Percentiles rank a stretch among this genome's conserved stretches.
These are phyloP conservation scores for Hypoxylon subgilvum DNA, from an alignment of 495 filamentous ascomycete species.

Conservation along the genomic window DNA sequence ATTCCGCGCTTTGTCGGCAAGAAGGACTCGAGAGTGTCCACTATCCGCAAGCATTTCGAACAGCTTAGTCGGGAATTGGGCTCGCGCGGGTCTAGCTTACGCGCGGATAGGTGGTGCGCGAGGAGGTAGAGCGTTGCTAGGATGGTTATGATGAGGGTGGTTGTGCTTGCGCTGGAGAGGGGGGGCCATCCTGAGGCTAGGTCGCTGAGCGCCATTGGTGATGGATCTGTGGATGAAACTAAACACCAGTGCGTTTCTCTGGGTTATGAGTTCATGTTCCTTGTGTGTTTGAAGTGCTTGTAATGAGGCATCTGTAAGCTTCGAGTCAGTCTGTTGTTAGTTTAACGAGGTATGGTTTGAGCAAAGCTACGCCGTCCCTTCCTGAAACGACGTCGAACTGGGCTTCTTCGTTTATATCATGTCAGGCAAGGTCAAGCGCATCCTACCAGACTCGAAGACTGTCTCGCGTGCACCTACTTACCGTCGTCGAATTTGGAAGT, in stretches of 20 bases:
- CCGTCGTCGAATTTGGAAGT: background rate
- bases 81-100: slow-evolving; percentile 44
- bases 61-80: slow-evolving; percentile 91
- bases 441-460: too few relatives aligned
- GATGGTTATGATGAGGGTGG: slow-evolving; percentile 14
- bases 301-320: background rate
- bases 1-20: slow-evolving; percentile 85
- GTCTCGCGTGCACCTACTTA: too few relatives aligned
- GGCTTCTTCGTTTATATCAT: background rate
- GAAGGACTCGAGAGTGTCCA: slow-evolving; percentile 79
- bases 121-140: slow-evolving; percentile 39
- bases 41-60: slow-evolving; percentile 92
- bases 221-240: background rate
- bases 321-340: slow-evolving; percentile 4
- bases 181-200: slow-evolving; percentile 20
- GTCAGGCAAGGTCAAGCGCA: background rate
- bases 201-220: slow-evolving; percentile 11
- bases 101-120: slow-evolving; percentile 36
- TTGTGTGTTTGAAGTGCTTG: too few relatives aligned
- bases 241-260: background rate
- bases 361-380: background rate
- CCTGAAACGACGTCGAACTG: background rate
- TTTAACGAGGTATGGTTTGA: background rate
- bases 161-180: slow-evolving; percentile 20
- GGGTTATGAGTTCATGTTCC: slow-evolving; percentile 14